Conservation (phyloP, 1,284 basidiomycete genomes). For the Cerrena zonata region DNA sequence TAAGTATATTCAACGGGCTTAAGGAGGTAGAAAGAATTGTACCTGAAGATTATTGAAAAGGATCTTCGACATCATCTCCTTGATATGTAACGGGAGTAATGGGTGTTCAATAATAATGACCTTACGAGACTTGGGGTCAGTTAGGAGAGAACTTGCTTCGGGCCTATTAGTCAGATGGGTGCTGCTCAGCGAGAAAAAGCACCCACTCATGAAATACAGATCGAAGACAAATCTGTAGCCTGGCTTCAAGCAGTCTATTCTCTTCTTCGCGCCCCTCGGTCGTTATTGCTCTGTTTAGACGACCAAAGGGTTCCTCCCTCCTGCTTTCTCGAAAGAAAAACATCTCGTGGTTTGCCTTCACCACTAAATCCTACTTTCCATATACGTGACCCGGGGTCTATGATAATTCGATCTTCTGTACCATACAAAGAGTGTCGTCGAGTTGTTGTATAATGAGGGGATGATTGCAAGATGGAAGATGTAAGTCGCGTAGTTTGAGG, state of each 20-base stretch:
- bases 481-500: constrained; percentile 46
- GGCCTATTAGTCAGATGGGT: constrained; percentile 17
- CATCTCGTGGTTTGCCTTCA: constrained; percentile 75
- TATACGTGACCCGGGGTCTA: constrained; percentile 77
- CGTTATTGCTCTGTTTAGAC: constrained; percentile 49
- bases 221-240: constrained; percentile 64
- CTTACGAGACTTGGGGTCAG: constrained; percentile 89
- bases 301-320: constrained; percentile 49
- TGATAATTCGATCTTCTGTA: constrained; percentile 78
- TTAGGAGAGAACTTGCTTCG: constrained; percentile 72
- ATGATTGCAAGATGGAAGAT: constrained; percentile 52
- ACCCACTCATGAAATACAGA: constrained; percentile 82
- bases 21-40: neutral
- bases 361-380: constrained; percentile 90
- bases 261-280: constrained; percentile 62
- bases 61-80: constrained; percentile 80
- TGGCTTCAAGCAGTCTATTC: constrained; percentile 62
- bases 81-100: constrained; percentile 78
- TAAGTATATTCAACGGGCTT: constrained; percentile 8
- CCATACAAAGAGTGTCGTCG: constrained; percentile 77
- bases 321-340: constrained; percentile 46
- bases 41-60: constrained; percentile 90
- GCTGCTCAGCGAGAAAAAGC: constrained; percentile 5
- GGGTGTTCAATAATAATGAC: constrained; percentile 90
- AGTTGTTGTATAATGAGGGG: constrained; percentile 73